Evolutionary conservation across 805 yeast genomes (phyloP).

Genomic region (Metschnikowia peoriensis): DNA sequence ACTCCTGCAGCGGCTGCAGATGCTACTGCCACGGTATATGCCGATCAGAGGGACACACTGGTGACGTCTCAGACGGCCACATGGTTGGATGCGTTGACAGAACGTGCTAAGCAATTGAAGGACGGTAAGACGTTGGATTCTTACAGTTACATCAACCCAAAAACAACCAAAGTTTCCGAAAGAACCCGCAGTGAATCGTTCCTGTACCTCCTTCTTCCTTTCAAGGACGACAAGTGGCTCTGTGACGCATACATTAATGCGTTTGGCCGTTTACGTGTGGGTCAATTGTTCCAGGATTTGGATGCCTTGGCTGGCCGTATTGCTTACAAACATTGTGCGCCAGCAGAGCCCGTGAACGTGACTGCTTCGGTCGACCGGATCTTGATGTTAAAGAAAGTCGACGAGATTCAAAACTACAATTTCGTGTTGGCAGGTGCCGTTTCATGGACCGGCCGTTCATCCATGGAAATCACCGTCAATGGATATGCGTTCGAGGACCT

Average conservation of each 20-base stretch:
- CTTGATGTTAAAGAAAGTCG: conserved; percentile 80
- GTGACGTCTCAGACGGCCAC: conserved; percentile 53
- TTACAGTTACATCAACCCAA: conserved; percentile 68
- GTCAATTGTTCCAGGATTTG: conserved; percentile 90
- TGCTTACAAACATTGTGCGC: conserved; percentile 90
- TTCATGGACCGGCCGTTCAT: conserved; percentile 91
- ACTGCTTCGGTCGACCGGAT: conserved; percentile 94
- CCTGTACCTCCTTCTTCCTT: conserved; percentile 67
- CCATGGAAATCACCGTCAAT: conserved; percentile 91
- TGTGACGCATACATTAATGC: conserved; percentile 89
- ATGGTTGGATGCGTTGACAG: conserved; percentile 83
- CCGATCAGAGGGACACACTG: conserved; percentile 57
- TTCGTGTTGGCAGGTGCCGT: conserved; percentile 87
- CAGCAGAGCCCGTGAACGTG: conserved; percentile 93
- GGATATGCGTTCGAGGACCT: conserved; percentile 73
- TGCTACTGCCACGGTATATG: conserved; percentile 66
- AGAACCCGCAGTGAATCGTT: conserved; percentile 78
- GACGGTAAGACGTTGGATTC: conserved; percentile 75
- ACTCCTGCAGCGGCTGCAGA: conserved; percentile 66
- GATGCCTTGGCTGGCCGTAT: conserved; percentile 94
- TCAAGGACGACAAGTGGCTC: conserved; percentile 77
- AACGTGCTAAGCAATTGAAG: conserved; percentile 63
- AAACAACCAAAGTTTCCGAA: conserved; percentile 66
- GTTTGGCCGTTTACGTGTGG: conserved; percentile 86
- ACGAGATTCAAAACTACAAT: conserved; percentile 70